Evolutionary conservation across 2,329 filamentous ascomycete species (phyloP), one percentile per base, ranked within the genome.

Genomic region (Colletotrichum chrysophilum): DNA sequence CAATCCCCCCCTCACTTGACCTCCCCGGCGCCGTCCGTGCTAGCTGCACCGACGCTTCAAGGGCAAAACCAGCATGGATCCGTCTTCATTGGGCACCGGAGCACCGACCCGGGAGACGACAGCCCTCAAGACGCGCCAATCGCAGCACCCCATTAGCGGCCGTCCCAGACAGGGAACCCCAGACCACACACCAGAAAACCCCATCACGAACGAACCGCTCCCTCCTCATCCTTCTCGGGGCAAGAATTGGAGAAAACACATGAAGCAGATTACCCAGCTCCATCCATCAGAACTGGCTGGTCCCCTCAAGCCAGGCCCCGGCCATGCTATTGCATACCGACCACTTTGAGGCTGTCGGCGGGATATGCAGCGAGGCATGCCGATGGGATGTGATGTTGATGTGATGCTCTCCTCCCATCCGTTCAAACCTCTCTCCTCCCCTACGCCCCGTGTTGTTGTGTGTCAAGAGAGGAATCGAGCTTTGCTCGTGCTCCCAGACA

Each of bases 221-320:
- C 36, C 64, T 68, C 69, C 36, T 75, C 56, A 18, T 58, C 52
- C 28, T 43, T 21, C 43, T 48, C 43, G 43, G n/a, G 12, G 43
- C 43, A 48, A n/a, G 32, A 64, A 52, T 75, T 75, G 73, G 73
- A 75, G 73, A 75, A 75, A 68, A 55, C 62, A 56, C 38, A 71
- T 21, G 55, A 67, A 61, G 34, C 52, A 58, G 60, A 48, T 14
- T 64, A 24, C 43, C 65, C 34, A 21, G 21, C 7, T 28, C 26
- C 28, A 38, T 74, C 66, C 36, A 64, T 34, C 56, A 70, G 30
- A 34, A 48, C 7, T 38, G 36, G 55, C 61, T 14, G 13, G 52
- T 55, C 36, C 38, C 61, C 26, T 16, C 26, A 38, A 24, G n/a
- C 18, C 52, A 66, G 36, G 28, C 52, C 52, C 36, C 30, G 62